Conservation (phyloP, 495 filamentous ascomycete genomes). For the Tuber calosporum region DNA sequence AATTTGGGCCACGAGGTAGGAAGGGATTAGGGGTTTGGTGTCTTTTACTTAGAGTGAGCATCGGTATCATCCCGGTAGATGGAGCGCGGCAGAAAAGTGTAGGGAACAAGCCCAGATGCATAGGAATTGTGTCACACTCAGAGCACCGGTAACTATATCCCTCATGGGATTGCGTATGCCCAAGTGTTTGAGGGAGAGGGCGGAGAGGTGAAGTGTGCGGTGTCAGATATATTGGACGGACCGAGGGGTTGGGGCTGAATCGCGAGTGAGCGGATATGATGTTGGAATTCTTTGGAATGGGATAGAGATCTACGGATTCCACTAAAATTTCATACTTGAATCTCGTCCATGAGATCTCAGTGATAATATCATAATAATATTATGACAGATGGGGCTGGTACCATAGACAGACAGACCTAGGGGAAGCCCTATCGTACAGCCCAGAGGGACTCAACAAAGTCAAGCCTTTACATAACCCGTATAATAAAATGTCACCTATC, state of each 20-base stretch:
- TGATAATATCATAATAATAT: no score
- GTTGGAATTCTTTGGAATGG: not conserved
- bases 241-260: not conserved
- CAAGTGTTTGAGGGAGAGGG: not conserved
- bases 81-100: not conserved
- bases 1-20: not conserved
- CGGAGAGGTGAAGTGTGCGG: not conserved
- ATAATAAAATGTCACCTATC: no score
- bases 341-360: no score
- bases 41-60: no score
- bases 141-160: not conserved
- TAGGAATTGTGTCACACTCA: not conserved
- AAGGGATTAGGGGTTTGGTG: no score
- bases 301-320: not conserved
- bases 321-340: no score
- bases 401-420: no score
- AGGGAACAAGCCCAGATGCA: not conserved
- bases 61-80: no score
- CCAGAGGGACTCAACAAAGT: no score
- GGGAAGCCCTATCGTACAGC: no score
- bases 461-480: no score
- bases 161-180: not conserved
- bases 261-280: not conserved
- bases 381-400: no score
- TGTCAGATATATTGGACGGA: not conserved